phyloP scores from a whole-genome alignment of 106 monocot species.

The Allium sativum region DNA sequence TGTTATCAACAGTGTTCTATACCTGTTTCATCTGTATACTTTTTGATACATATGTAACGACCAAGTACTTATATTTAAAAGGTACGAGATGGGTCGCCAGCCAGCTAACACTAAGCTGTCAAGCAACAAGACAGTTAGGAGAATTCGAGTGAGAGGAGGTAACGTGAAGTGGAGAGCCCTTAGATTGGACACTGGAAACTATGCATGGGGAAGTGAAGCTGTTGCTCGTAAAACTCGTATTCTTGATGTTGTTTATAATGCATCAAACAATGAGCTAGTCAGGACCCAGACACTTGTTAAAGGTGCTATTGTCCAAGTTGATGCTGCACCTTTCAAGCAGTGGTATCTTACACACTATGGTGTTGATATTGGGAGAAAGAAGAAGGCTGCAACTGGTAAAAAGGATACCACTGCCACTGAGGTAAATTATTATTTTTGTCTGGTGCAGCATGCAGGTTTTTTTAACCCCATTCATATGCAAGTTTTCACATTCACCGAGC shows the following conservation, averaged over 20 bases:
- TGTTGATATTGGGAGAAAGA: conserved; percentile 77
- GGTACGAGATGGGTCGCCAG: conserved; percentile 54
- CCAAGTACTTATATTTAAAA: background rate
- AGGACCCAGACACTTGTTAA: conserved; percentile 84
- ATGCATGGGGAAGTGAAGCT: conserved; percentile 84
- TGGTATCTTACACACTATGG: conserved; percentile 91
- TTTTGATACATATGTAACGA: no score
- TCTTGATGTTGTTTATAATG: conserved; percentile 82
- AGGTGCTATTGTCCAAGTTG: conserved; percentile 82
- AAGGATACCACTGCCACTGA: conserved; percentile 24
- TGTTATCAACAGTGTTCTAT: no score
- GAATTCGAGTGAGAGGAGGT: conserved; percentile 73
- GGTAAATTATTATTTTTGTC: conserved; percentile 3
- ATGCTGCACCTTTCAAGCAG: conserved; percentile 88
- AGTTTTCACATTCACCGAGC: no score
- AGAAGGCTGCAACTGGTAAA: conserved; percentile 28
- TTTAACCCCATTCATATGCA: background rate
- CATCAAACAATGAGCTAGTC: conserved; percentile 90
- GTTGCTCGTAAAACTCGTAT: conserved; percentile 74
- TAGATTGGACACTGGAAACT: conserved; percentile 77
- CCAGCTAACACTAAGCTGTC: conserved; percentile 78
- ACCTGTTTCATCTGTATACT: no score
- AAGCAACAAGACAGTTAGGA: conserved; percentile 85
- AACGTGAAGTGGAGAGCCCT: conserved; percentile 90
- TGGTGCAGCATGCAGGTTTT: background rate